These are phyloP conservation scores for Stylosanthes scabra DNA, from an alignment of 331 rosid species.

Conservation along the genomic window DNA sequence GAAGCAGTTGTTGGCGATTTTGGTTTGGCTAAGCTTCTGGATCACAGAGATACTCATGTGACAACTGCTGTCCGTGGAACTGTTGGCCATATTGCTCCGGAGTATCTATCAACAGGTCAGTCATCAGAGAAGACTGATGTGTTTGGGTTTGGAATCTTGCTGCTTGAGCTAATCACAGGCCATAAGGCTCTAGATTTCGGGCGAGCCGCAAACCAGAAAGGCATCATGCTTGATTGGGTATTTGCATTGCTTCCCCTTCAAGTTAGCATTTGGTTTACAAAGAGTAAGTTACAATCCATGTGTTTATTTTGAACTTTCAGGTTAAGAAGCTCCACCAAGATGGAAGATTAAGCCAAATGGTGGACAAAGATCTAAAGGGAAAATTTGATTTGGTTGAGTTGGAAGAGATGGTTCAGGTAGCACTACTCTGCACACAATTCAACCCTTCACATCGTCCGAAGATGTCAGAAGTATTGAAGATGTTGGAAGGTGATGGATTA, in stretches of 20 bases:
- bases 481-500: constrained; percentile 91
- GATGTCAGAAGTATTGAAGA: constrained; percentile 79
- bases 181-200: constrained; percentile 98
- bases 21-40: constrained; percentile 97
- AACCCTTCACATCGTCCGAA: constrained; percentile 77
- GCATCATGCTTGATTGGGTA: constrained; percentile 91
- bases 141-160: constrained; percentile 95
- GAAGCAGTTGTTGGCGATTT: constrained; percentile 99
- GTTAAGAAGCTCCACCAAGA: constrained; percentile 79
- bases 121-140: constrained; percentile 99
- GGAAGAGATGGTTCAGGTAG: constrained; percentile 82
- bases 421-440: constrained; percentile 77
- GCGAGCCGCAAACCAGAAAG: constrained; percentile 95
- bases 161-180: constrained; percentile 95
- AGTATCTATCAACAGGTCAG: constrained; percentile 93
- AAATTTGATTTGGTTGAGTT: constrained; percentile 66
- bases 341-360: constrained; percentile 69
- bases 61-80: constrained; percentile 99
- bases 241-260: not conserved
- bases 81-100: constrained; percentile 98
- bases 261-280: not conserved
- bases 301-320: constrained; percentile 44
- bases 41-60: constrained; percentile 97
- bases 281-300: not conserved
- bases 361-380: constrained; percentile 71